Base-by-base conservation (phyloP, 352 stramenopile genomes). In the Globisporangium barbulae region DNA sequence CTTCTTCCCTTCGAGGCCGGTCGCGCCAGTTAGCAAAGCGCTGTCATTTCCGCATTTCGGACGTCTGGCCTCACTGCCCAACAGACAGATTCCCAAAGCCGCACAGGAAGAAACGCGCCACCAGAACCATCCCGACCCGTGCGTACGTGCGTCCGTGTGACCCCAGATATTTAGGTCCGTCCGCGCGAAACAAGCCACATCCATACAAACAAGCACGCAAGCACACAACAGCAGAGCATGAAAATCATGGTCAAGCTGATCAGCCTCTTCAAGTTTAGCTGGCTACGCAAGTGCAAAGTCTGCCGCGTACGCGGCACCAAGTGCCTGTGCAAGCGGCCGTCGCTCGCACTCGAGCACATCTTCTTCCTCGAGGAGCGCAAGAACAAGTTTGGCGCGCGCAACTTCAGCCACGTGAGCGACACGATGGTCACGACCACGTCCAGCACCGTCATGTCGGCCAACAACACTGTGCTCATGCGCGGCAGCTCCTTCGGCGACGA, bases 331-430 rank as follows among this genome's bases (percentile, higher is more conserved):
- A 76, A 72, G 21, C 81, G 79, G n/a, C 79, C 81, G 56, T 89
- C 79, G 50, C 76, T 89, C n/a, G 70, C 75, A 65, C 75, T 92
- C 19, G 81, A 92, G 61, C 83, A 90, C 60, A 92, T 92, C 53
- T 89, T 91, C 68, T 90, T 85, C 72, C 76, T 90, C 35, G 83
- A 92, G 64, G 83, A 89, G 67, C 79, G 83, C 61, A 92, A 92
- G 77, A 90, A 92, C 70, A 89, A 88, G 69, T 83, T 76, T 42
- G 78, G 81, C 67, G 79, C 70, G 39, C 81, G 83, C 63, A 92
- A 92, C 71, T 92, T 92, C 61, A 87, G 74, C 67, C 83, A 92
- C 66, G 76, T 92, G 54, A 90, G 79, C 69, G 81, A 92, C 70
- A 85, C 81, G 17, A 75, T 75, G 59, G 70, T 84, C 65, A 78